Base-by-base conservation (phyloP, 495 filamentous ascomycete species). In the Podospora conica region DNA sequence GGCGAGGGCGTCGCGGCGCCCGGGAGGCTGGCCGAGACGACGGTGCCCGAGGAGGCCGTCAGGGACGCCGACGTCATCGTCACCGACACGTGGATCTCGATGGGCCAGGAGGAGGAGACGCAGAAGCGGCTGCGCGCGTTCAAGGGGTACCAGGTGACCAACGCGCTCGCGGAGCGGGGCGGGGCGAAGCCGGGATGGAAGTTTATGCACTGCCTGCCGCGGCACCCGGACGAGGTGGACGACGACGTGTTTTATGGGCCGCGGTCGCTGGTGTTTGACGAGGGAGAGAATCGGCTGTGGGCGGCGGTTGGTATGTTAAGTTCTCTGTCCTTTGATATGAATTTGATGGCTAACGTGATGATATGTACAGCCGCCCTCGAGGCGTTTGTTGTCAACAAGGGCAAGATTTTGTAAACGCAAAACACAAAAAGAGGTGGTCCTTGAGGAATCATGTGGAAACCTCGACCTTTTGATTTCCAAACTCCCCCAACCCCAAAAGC, bases 201-300 rank as follows among this genome's bases (percentile, higher is more conserved):
- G 78, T 98, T 98, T 73, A 97, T 98, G 95, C 95, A 98, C 82
- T 98, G 95, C 74, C 77, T 98, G 60, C 95, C 95, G n/a, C 85
- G 95, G 60, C 93, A 98, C 70, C 86, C 83, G 0, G 94, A 98
- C 78, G 95, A 98, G 79, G 95, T 98, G 9, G 87, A 85, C 62
- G 93, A 98, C 75, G 93, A 91, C 71, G 93, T 98, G 1, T 96
- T 98, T 74, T 97, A 98, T 73, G 86, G 90, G 33, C 77, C 81
- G 0, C 83, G 89, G 69, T 93, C 88, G 29, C 78, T 98, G 60
- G 95, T 97, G 21, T 98, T 96, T 79, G 85, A 84, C 15, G 95
- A 98, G 78, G 95, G 91, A 3, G 95, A 97, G 79, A 98, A 98
- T 69, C 86, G 95, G 66, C 71, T 98, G 22, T 98, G 92, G 89